phyloP scores from a whole-genome alignment of 2,329 filamentous ascomycete species.

The Fusarium sulawesiense region DNA sequence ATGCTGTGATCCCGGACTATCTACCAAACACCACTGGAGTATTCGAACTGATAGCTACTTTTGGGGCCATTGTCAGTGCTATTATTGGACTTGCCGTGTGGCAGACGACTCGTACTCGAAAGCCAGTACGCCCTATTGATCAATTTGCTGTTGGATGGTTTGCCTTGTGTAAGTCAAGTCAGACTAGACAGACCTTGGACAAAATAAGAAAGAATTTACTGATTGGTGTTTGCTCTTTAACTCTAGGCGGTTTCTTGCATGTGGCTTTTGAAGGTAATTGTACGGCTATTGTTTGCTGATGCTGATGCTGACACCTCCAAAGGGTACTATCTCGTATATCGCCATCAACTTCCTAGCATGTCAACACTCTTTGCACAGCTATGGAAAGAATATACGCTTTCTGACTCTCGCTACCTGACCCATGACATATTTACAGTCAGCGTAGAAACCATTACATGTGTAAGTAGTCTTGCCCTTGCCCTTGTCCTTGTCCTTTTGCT shows the following conservation, averaged over 20 bases:
- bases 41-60: conserved; percentile 51
- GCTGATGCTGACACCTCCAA: neutral
- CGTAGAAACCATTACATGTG: conserved; percentile 84
- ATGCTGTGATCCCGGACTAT: conserved; percentile 58
- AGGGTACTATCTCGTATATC: conserved; percentile 82
- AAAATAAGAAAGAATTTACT: conserved; percentile 2
- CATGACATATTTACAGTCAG: conserved; percentile 87
- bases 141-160: conserved; percentile 65
- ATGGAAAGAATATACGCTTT: conserved; percentile 92
- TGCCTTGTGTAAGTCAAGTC: conserved; percentile 58
- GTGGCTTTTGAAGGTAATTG: conserved; percentile 79
- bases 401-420: conserved; percentile 87
- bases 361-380: conserved; percentile 84
- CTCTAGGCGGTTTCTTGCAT: conserved; percentile 74
- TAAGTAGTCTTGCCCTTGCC: conserved; percentile 56
- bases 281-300: neutral
- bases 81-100: conserved; percentile 50
- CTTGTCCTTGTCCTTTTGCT: neutral
- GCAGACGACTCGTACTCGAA: conserved; percentile 37
- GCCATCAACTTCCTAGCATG: conserved; percentile 71
- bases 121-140: conserved; percentile 49
- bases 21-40: conserved; percentile 58
- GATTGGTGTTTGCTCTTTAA: neutral
- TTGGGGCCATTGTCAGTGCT: conserved; percentile 52
- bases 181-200: neutral